Base-by-base conservation (phyloP, 2,329 filamentous ascomycete species). In the Talaromyces albobiverticillius region DNA sequence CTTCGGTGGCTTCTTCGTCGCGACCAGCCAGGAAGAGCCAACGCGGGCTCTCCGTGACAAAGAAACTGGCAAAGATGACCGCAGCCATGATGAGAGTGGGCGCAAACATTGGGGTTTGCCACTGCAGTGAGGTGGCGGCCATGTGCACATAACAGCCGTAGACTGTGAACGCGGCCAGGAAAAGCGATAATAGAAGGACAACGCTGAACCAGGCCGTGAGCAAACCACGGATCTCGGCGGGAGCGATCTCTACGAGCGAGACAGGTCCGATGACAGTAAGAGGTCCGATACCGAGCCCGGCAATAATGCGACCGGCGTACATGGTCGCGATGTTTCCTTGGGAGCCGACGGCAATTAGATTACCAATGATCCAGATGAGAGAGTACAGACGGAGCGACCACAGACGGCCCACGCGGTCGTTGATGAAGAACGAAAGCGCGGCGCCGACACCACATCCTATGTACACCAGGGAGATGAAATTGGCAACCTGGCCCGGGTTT, bases 371-470 rank as follows among this genome's bases (percentile, higher is more conserved):
- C 54, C 58, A 67, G 22, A 62, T 60, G 26, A 54, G 11, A 29
- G 64, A 64, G 59, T 77, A 76, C 1, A 76, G 57, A 1, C 73
- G 67, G 6, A 64, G 64, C 1, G 72, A 71, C 72, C 73, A 75
- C 20, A 70, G 60, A 1, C 73, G 67, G 1, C 74, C 73, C 20
- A 75, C 64, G 5, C 65, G 62, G 54, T 76, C 62, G 59, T 74
- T 73, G 58, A 74, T 54, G 59, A 74, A 71, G 61, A 71, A 75
- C 4, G 70, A 70, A 3, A 69, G 51, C 13, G 51, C 61, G 2
- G 70, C 64, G 1, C 69, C 69, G 4, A 65, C 56, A 34, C 60
- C 67, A 34, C 55, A 59, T 2, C 67, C 67, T 34, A 75, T 59
- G 51, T 73, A 67, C 18, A 70, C 63, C 26, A 74, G 56, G 4